These are phyloP conservation scores for Caryopteris hybrid DNA, from an alignment of 305 asterid species.

Conservation along the genomic window DNA sequence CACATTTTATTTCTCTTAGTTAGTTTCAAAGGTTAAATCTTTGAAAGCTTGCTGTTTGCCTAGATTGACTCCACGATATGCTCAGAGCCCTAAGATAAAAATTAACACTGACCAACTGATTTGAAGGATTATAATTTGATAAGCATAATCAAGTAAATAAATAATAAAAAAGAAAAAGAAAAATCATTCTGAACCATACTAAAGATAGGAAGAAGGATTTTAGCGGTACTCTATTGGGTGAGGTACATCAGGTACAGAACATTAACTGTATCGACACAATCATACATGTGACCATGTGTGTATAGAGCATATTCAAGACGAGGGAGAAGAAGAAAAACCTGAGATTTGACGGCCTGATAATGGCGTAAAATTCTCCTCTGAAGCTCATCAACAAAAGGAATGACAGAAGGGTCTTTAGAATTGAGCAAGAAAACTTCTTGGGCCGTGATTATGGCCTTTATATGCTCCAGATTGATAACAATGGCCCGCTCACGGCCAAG, in stretches of 20 bases:
- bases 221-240: no score
- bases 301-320: not conserved
- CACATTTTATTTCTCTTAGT: not conserved
- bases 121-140: not conserved
- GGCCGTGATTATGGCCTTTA: conserved; percentile 92
- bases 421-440: conserved; percentile 84
- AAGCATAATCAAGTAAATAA: not conserved
- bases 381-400: conserved; percentile 86
- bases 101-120: not conserved
- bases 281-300: not conserved
- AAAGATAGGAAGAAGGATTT: not conserved
- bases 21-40: not conserved
- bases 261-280: not conserved
- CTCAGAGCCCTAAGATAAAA: no score
- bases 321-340: conserved; percentile 34
- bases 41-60: not conserved
- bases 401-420: conserved; percentile 83
- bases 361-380: conserved; percentile 72
- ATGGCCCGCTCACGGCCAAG: conserved; percentile 95
- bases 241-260: not conserved
- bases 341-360: conserved; percentile 70
- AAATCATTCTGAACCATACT: not conserved
- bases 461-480: conserved; percentile 92
- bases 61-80: not conserved
- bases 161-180: not conserved